Base-by-base conservation (phyloP, 1,284 basidiomycete genomes). In the Ceratobasidium sp. region DNA sequence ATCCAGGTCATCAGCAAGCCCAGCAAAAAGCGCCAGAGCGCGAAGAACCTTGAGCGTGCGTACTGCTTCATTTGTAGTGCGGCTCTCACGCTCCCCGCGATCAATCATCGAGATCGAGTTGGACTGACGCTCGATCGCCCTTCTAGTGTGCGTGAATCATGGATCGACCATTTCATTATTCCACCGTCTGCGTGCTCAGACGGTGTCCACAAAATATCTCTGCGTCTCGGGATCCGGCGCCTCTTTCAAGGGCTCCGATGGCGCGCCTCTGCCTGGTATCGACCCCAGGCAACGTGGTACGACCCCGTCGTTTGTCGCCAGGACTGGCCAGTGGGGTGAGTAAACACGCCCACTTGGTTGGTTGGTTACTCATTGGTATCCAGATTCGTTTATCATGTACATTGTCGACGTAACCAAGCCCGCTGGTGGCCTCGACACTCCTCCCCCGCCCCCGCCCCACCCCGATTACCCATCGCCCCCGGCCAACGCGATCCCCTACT, bases 1-100 rank as follows among this genome's bases (percentile, higher is more conserved):
- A 98, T 98, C 85, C 96, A 96, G 81, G 93, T 98, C 77, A 98
- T 98, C 81, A 93, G 91, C 81, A 96, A 96, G 80, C 94, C 94
- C 2, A 94, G 92, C 84, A 97, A 98, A 85, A 98, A 98, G 85
- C 86, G 94, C 77, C 93, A 95, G 80, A 94, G 89, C 79, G 92
- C 91, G 74, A 95, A 96, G 84, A 95, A 95, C 76, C 86, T 94
- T 4, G 96, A 97, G 79, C 83, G 94, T 95, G 79, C 84, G 94
- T 87, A 53, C 33, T 60, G 73, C 51, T 72, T 28, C 46, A 74
- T 72, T 53, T 66, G 62, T 66, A 46, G 46, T 48, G 62, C 38
- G 25, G 48, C 48, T 66, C 62, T 66, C 62, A 66, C 62, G 62
- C 42, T 36, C 36, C 25, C 23, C n/a, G 51, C 64, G 64, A 67